Percentiles rank a stretch among this genome's conserved stretches.
Conservation (phyloP, 768 basidiomycete species). For the Polyporus arcularius region DNA sequence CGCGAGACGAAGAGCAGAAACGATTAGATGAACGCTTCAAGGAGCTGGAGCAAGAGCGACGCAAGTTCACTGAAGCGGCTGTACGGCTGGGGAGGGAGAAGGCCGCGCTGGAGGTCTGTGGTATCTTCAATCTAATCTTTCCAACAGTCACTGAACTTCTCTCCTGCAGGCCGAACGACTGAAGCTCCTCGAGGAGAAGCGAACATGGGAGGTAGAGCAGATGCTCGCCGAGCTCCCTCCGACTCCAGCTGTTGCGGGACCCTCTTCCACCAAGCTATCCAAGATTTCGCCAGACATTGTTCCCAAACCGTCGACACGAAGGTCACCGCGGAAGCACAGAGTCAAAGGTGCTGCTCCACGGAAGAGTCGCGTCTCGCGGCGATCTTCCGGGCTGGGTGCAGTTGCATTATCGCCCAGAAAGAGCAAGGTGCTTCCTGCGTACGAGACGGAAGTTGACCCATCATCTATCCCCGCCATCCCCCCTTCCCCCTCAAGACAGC, state of each 20-base stretch:
- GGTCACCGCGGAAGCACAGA: constrained; percentile 42
- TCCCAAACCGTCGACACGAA: constrained; percentile 42
- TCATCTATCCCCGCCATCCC: constrained; percentile 2
- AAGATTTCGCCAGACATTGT: constrained; percentile 25
- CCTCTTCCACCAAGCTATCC: constrained; percentile 30
- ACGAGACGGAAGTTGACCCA: constrained; percentile 55
- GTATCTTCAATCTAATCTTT: neutral
- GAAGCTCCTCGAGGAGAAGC: constrained; percentile 66
- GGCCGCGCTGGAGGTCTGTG: constrained; percentile 61
- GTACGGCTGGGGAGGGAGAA: constrained; percentile 65
- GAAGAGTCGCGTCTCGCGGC: constrained; percentile 48
- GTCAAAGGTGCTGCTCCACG: constrained; percentile 47
- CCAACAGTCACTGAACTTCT: neutral
- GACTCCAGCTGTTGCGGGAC: constrained; percentile 28
- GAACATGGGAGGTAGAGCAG: constrained; percentile 68
- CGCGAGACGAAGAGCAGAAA: constrained; percentile 54
- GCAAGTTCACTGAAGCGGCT: constrained; percentile 63
- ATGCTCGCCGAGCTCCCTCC: constrained; percentile 62
- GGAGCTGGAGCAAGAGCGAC: constrained; percentile 67
- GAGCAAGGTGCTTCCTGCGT: constrained; percentile 48
- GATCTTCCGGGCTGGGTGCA: constrained; percentile 42
- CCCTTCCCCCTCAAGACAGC: constrained; percentile 25
- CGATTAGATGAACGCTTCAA: constrained; percentile 51
- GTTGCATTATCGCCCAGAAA: constrained; percentile 35
- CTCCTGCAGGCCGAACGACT: constrained; percentile 56